A percentile compares a stretch with the other conserved stretches of the same genome.
Conservation (phyloP, 1,284 basidiomycete genomes). For the Apiotrichum montevideense region DNA sequence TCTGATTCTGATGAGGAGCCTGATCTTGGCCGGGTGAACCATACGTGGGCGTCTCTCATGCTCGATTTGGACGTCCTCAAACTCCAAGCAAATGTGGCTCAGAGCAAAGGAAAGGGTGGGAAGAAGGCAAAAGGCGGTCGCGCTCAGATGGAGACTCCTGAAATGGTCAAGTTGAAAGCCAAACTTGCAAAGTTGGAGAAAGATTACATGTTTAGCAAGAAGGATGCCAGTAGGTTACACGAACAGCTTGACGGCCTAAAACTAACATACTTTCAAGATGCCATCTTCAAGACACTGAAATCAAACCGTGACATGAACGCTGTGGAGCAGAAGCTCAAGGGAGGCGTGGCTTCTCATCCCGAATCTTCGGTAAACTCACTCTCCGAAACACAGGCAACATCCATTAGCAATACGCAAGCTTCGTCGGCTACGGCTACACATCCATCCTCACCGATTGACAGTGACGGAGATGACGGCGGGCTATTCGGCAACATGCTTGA, state of each 20-base stretch:
- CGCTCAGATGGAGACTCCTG: conserved; percentile 37
- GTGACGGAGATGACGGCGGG: conserved; percentile 55
- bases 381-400: neutral
- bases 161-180: conserved; percentile 53
- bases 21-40: conserved; percentile 51
- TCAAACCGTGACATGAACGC: conserved; percentile 52
- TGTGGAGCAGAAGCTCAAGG: conserved; percentile 57
- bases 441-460: neutral
- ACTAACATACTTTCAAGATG: conserved; percentile 45
- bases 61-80: conserved; percentile 45
- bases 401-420: neutral
- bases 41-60: conserved; percentile 52
- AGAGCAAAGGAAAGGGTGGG: conserved; percentile 30
- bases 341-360: neutral
- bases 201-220: conserved; percentile 69
- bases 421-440: conserved; percentile 36
- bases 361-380: neutral
- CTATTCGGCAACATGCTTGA: conserved; percentile 74
- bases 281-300: conserved; percentile 56
- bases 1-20: conserved; percentile 50
- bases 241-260: too few species aligned
- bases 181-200: conserved; percentile 56
- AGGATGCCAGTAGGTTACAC: conserved; percentile 52
- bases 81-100: conserved; percentile 11
- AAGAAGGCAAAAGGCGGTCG: conserved; percentile 23